Evolutionary conservation across 352 stramenopile species (phyloP).

Genomic region (Phytophthora sp.): DNA sequence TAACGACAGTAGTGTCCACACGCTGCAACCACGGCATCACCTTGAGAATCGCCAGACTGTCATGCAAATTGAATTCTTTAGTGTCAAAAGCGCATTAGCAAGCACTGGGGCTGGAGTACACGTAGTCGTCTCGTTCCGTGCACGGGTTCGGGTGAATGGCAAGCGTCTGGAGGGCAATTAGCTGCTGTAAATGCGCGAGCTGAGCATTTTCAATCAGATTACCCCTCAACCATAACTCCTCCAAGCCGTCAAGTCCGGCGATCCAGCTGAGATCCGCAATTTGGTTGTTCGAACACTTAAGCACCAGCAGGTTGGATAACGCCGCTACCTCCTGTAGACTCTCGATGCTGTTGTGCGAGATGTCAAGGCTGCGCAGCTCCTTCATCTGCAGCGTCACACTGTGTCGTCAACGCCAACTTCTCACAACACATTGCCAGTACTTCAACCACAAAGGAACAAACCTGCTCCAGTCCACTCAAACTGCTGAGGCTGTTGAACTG

Average conservation of each 20-base stretch:
- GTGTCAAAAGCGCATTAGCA: background rate
- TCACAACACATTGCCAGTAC: too few species aligned
- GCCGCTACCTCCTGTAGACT: constrained; percentile 49
- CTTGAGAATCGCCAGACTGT: constrained; percentile 43
- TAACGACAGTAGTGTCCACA: constrained; percentile 50
- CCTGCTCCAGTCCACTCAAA: constrained; percentile 51
- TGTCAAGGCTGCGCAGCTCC: constrained; percentile 61
- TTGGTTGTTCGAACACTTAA: constrained; percentile 67
- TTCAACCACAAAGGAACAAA: constrained; percentile 12
- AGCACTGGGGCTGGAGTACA: constrained; percentile 25
- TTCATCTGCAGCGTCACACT: constrained; percentile 47
- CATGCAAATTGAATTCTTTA: background rate
- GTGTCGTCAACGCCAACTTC: too few species aligned
- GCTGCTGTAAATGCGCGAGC: constrained; percentile 50
- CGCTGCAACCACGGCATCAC: constrained; percentile 55
- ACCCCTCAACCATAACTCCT: constrained; percentile 67
- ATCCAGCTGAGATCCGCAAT: constrained; percentile 61
- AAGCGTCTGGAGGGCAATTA: constrained; percentile 52
- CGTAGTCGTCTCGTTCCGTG: constrained; percentile 51
- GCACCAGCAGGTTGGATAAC: constrained; percentile 44
- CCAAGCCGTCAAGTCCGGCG: constrained; percentile 27
- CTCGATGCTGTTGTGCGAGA: constrained; percentile 63
- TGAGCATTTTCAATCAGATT: constrained; percentile 62
- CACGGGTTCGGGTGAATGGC: constrained; percentile 77
- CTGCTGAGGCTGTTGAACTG: constrained; percentile 70